Evolutionary conservation across 192 early-diverging fungal genomes (phyloP), one percentile per base, ranked within the genome.

Genomic region (Entomortierella chlamydospora): DNA sequence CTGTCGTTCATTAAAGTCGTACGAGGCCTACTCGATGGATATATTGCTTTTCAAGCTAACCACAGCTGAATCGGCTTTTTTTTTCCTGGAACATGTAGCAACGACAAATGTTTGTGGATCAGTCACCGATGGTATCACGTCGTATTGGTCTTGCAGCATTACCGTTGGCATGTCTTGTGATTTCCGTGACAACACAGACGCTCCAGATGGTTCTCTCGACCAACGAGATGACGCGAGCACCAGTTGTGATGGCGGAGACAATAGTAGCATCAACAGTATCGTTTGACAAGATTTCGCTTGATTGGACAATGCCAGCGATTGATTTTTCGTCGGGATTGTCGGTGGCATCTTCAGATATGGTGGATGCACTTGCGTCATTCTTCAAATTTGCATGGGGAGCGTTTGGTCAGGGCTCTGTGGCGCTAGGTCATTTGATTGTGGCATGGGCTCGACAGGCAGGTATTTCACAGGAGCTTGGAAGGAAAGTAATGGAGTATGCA

Each of bases 81-180:
- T n/a, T n/a, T n/a, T n/a, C n/a, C n/a, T n/a, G n/a, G n/a, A n/a
- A 5, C 30, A 30, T 64, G 13, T 57, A 61, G 65, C 43, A 76
- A 31, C 73, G 69, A 56, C 85, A 90, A 68, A 80, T 69, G 60
- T 88, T 87, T 81, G 81, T 89, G 9, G 93, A 95, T 74, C 89
- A 90, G 62, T 92, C 92, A 6, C 92, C 91, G 0, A 85, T 88
- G 43, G 91, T 96, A 1, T 92, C 94, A 1, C 86, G 92, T 8
- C 82, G 94, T 10, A 92, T 96, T 61, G 94, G 94, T 41, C 91
- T 96, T 66, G 91, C 93, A 8, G 87, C 88, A 28, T 69, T 96
- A n/a, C 94, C 94, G 0, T 67, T 96, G 31, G 88, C 90, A 15
- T 94, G 93, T 61, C 76, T 96, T 25, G 90, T 93, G 42, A 87